Evolutionary conservation across 2,329 filamentous ascomycete species (phyloP).

Genomic region (Diaporthe ilicicola): DNA sequence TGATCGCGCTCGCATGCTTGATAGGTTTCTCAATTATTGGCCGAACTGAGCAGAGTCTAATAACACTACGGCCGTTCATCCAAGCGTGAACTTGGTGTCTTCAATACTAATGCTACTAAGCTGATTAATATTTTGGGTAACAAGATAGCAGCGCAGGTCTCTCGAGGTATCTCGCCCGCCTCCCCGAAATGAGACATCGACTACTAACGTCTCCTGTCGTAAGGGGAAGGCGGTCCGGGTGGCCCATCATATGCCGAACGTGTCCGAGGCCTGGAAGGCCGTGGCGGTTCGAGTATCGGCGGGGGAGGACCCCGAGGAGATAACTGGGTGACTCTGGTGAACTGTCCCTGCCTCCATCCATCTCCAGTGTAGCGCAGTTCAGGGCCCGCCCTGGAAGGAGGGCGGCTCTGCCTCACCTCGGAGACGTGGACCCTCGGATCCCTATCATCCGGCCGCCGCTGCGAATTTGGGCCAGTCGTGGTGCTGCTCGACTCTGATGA

Average conservation of each 20-base stretch:
- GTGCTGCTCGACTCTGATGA: constrained; percentile 17
- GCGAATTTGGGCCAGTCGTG: neutral
- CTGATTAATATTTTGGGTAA: neutral
- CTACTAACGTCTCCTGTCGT: constrained; percentile 3
- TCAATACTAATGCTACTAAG: fast-evolving
- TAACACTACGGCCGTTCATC: neutral
- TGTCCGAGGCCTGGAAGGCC: constrained; percentile 19
- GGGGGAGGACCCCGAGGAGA: neutral
- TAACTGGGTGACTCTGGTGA: neutral
- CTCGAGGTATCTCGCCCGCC: too few species aligned
- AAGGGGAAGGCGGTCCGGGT: constrained; percentile 3
- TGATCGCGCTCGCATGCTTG: neutral
- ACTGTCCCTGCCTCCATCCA: constrained; percentile 9
- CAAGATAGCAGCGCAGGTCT: neutral
- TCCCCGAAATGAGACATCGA: neutral
- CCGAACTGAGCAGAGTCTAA: neutral
- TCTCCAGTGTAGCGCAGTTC: constrained; percentile 11
- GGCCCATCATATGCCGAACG: constrained; percentile 19
- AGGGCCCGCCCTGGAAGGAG: neutral
- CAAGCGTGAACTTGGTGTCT: neutral
- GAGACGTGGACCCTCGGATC: constrained; percentile 8
- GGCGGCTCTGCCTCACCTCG: constrained; percentile 10
- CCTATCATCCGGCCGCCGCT: constrained; percentile 11
- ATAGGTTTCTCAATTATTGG: too few species aligned
- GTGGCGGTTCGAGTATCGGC: constrained; percentile 19